phyloP scores from a whole-genome alignment of 2,329 filamentous ascomycete species.

The Mycosphaerella sp. region DNA sequence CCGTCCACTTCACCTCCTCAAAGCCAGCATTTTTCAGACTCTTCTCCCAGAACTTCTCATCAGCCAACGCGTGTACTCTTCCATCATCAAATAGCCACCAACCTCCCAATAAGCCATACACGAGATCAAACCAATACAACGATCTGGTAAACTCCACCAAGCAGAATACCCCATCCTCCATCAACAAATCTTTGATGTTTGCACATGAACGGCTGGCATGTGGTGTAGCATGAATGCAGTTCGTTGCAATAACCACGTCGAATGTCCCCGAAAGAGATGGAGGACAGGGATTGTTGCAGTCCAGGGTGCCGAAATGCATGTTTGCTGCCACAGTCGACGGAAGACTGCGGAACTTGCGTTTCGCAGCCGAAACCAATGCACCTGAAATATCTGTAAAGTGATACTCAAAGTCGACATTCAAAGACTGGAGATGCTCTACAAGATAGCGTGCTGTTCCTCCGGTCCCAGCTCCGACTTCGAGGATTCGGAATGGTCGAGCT shows the following conservation, averaged over 20 bases:
- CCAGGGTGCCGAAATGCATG: slow-evolving; percentile 26
- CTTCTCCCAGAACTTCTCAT: slow-evolving; percentile 15
- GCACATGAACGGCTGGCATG: slow-evolving; percentile 25
- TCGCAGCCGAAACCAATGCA: slow-evolving; percentile 25
- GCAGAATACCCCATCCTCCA: slow-evolving; percentile 30
- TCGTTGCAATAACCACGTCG: slow-evolving; percentile 34
- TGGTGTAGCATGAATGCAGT: slow-evolving; percentile 35
- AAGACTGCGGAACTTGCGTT: slow-evolving; percentile 1
- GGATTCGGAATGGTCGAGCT: slow-evolving; percentile 25
- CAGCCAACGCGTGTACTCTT: slow-evolving; percentile 29
- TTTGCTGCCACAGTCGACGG: slow-evolving; percentile 2
- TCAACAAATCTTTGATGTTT: slow-evolving; percentile 27
- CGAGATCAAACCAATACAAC: slow-evolving; percentile 31
- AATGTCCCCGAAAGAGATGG: background rate
- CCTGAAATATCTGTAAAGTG: slow-evolving; percentile 42
- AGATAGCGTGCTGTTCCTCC: slow-evolving; percentile 39
- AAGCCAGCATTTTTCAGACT: slow-evolving; percentile 30
- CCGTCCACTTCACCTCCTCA: slow-evolving; percentile 34
- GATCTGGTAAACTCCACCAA: slow-evolving; percentile 33
- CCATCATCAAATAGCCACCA: slow-evolving; percentile 40
- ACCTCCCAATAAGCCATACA: slow-evolving; percentile 35
- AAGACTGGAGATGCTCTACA: slow-evolving; percentile 23
- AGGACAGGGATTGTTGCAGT: slow-evolving; percentile 12
- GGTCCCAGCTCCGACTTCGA: slow-evolving; percentile 43
- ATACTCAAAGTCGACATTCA: slow-evolving; percentile 33